Conservation (phyloP, 257 asterid genomes). For the Forsythia viridissima region DNA sequence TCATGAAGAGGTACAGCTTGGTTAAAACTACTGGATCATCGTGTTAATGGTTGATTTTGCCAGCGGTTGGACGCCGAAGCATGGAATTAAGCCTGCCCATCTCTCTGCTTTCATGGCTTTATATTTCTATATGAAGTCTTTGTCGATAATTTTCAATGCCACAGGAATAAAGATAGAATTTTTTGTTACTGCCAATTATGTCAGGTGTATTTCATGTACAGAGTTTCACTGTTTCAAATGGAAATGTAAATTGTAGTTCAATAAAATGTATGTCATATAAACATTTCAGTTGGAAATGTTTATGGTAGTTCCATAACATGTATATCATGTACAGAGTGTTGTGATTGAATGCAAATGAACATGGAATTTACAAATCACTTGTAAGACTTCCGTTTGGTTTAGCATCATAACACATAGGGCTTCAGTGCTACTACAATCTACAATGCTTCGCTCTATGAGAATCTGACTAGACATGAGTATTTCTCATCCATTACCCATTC, state of each 20-base stretch:
- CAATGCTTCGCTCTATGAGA: too few species aligned
- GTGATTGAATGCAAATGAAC: background rate
- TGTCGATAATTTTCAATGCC: background rate
- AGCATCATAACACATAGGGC: too few species aligned
- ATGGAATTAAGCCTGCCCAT: background rate
- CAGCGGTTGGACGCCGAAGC: background rate
- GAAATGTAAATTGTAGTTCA: background rate
- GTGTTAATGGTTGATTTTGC: background rate
- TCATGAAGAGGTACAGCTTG: background rate
- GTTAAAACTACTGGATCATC: slow-evolving; percentile 1
- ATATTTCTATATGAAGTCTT: background rate
- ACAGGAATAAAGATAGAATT: background rate
- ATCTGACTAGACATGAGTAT: too few species aligned
- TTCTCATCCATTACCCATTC: too few species aligned
- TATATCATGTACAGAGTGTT: background rate
- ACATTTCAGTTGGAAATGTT: background rate
- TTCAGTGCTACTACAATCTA: too few species aligned
- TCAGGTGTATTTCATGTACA: background rate
- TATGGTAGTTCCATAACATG: background rate
- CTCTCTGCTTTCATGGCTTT: background rate
- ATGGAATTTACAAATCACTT: too few species aligned
- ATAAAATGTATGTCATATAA: background rate
- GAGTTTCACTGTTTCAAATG: background rate
- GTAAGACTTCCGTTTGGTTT: too few species aligned
- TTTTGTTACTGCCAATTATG: background rate